phyloP scores from a whole-genome alignment of 2,329 filamentous ascomycete species.

The Shiraia bambusicola region DNA sequence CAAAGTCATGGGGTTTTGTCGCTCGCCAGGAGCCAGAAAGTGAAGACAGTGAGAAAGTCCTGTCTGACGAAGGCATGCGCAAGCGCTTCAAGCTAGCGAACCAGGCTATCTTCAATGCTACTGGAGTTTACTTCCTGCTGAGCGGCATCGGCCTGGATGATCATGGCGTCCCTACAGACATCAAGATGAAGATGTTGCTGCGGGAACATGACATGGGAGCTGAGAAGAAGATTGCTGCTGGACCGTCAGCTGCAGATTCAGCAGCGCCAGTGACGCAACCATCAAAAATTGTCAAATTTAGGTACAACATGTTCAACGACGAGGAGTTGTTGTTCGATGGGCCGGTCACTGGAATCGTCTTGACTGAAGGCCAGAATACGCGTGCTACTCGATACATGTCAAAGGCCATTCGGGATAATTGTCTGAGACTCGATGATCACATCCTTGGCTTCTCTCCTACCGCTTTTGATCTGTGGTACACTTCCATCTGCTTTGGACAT shows the following conservation, averaged over 20 bases:
- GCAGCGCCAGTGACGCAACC: neutral
- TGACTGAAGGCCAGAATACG: neutral
- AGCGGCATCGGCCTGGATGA: slow-evolving; percentile 4
- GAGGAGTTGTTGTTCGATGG: too few relatives aligned
- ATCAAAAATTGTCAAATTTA: too few relatives aligned
- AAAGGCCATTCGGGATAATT: neutral
- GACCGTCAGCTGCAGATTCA: neutral
- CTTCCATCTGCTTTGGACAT: neutral
- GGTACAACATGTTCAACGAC: too few relatives aligned
- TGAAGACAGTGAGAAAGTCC: neutral
- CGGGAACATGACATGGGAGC: neutral
- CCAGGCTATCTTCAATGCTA: slow-evolving; percentile 7
- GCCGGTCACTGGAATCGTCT: too few relatives aligned
- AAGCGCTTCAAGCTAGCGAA: slow-evolving; percentile 16
- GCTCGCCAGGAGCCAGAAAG: neutral
- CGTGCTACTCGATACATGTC: neutral
- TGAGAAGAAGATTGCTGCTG: neutral
- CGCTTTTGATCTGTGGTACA: slow-evolving; percentile 7
- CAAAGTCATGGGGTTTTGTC: neutral
- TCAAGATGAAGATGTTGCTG: neutral
- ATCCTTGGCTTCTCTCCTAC: neutral
- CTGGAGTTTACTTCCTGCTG: slow-evolving; percentile 12
- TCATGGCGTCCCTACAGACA: slow-evolving; percentile 1
- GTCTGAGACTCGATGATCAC: neutral
- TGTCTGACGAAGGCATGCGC: slow-evolving; percentile 6